Evolutionary conservation across 106 monocot genomes (phyloP), one percentile per base, ranked within the genome.

Genomic region (Dendrobium catenatum): DNA sequence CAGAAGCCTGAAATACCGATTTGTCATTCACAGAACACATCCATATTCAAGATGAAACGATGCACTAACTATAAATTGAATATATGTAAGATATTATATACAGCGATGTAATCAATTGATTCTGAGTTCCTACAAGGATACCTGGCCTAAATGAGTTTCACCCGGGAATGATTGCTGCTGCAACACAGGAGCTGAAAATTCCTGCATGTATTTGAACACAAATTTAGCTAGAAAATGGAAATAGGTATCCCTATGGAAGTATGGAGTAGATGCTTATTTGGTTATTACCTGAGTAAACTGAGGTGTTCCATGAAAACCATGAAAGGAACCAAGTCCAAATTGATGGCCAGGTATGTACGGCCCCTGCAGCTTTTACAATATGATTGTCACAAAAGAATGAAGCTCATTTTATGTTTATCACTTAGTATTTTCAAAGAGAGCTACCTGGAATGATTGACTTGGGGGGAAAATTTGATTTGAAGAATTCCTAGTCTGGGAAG

Each of bases 391-490:
- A 49, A 6, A 76, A 49, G 4, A 48, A 76, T 24, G 43, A 43
- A 20, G 19, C 74, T 74, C 42, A 42, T 18, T 44, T 74, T 74
- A 76, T 76, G 10, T 0, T 47, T 49, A 2, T 51, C 13, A 48
- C 8, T 48, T 26, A 0, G 49, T 42, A 48, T 26, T 48, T 10
- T 49, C 5, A 24, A 26, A 49, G 49, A 49, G 27, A 26, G 5
- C 18, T 40, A 91, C 91, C 91, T 89, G 91, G 55, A 89, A 77
- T 47, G 87, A 81, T 73, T 87, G 85, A 85, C 81, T 85, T 72
- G 84, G 72, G 42, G 75, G 59, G 72, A 91, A 81, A 54, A 89
- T 89, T 5, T 87, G 91, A 72, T 81, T 86, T 68, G 86, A 79
- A 78, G 86, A 82, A 82, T 84, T 80, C 66, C 83, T 87, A 42